phyloP scores from a whole-genome alignment of 495 filamentous ascomycete genomes.

The Penicillium goetzii region DNA sequence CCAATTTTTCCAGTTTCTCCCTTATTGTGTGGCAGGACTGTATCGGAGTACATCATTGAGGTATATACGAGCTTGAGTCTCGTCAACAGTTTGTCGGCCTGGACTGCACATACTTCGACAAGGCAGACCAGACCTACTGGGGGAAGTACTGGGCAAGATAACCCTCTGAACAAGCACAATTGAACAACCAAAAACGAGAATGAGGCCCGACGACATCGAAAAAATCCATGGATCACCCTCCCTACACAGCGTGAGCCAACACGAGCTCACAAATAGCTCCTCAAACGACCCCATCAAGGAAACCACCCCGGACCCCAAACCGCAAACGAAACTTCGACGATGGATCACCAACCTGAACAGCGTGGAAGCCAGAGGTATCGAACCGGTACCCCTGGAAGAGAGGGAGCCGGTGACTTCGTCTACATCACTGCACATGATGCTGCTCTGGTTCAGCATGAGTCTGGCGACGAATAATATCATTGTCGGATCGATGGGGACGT shows the following conservation, averaged over 20 bases:
- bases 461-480: constrained; percentile 73
- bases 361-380: constrained; percentile 71
- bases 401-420: constrained; percentile 39
- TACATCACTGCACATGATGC: constrained; percentile 59
- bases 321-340: constrained; percentile 31
- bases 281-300: constrained; percentile 24
- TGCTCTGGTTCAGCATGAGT: constrained; percentile 77
- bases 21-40: not conserved
- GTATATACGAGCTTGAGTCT: not conserved
- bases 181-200: constrained; percentile 6
- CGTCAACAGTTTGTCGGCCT: not conserved
- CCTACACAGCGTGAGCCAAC: constrained; percentile 21
- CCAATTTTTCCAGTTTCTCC: not conserved
- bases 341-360: constrained; percentile 48
- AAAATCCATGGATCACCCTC: constrained; percentile 27
- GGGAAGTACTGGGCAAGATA: not conserved
- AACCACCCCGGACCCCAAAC: constrained; percentile 11
- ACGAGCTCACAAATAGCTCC: constrained; percentile 27
- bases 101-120: not conserved
- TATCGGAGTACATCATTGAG: not conserved
- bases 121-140: not conserved
- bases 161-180: not conserved
- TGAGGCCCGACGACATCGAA: constrained; percentile 30
- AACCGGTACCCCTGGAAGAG: constrained; percentile 63
- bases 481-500: constrained; percentile 68